phyloP scores from a whole-genome alignment of 1,139 yeast species.

The Zygosaccharomyces pseudobailii region DNA sequence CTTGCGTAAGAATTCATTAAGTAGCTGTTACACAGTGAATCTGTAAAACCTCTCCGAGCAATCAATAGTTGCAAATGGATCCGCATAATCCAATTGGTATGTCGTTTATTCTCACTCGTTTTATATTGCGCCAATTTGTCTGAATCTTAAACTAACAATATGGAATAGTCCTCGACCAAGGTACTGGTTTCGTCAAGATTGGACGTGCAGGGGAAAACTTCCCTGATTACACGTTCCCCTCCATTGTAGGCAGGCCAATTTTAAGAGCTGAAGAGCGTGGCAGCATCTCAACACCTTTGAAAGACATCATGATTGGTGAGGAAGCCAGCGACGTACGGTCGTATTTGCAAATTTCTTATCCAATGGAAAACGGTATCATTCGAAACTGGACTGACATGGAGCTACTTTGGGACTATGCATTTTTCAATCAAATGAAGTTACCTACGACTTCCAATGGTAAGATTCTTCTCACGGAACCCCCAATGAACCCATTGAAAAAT shows the following conservation, averaged over 20 bases:
- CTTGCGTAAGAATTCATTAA: neutral
- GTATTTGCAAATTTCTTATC: constrained; percentile 84
- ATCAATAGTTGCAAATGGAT: constrained; percentile 23
- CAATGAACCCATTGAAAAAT: constrained; percentile 84
- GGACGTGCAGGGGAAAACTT: constrained; percentile 97
- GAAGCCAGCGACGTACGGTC: constrained; percentile 92
- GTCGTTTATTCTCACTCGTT: constrained; percentile 8
- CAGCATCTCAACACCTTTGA: constrained; percentile 46
- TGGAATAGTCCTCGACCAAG: constrained; percentile 83
- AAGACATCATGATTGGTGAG: constrained; percentile 96
- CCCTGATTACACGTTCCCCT: constrained; percentile 98
- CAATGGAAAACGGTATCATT: constrained; percentile 98
- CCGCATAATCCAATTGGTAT: constrained; percentile 35
- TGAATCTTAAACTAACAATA: constrained; percentile 8
- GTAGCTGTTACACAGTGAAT: neutral
- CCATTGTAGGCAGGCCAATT: constrained; percentile 96
- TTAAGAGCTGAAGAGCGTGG: constrained; percentile 93
- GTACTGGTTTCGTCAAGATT: constrained; percentile 94
- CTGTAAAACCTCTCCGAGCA: neutral
- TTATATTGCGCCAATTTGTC: constrained; percentile 1
- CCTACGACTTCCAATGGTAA: constrained; percentile 71
- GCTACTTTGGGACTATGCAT: constrained; percentile 96
- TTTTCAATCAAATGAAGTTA: constrained; percentile 81
- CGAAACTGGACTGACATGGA: constrained; percentile 99
- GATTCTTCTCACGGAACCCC: constrained; percentile 90